Evolutionary conservation across 78 protist species (phyloP), one percentile per base, ranked within the genome.

Genomic region (Emiliania huxleyi): DNA sequence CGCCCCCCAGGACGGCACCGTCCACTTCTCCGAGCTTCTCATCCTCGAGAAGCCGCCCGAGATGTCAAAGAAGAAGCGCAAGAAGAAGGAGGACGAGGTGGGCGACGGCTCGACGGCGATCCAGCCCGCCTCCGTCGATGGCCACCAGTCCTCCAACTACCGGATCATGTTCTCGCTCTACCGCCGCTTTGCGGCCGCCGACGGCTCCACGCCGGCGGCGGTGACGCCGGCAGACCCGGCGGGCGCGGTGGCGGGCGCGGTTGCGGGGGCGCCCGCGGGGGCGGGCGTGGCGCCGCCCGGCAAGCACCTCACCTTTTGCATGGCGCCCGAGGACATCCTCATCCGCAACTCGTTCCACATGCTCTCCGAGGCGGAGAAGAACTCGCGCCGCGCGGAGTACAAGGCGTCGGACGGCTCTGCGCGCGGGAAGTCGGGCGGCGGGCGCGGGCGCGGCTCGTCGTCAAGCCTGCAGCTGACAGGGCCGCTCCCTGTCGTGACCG

Each of bases 301-400:
- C 29, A 77, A 43, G 55, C 56, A 42, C 56, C 55, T 81, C 26
- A 29, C 89, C 19, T 43, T 81, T 6, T 44, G 52, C 89, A 44
- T 42, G 38, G 89, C 56, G 12, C n/a, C 49, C 4, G 56, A 81
- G 19, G 89, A 81, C 49, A 43, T 44, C 38, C n/a, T 81, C 44
- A 44, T 81, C n/a, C 89, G 89, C 35, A 81, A 81, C 55, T 81
- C 89, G 33, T 81, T 81, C 89, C 89, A 81, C 89, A 81, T 44
- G 56, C 89, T 81, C 40, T 44, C 89, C 12, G 89, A 81, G 42
- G 56, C 23, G 40, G 89, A 81, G 56, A 81, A 81, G 55, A 19
- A 43, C 19, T 4, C 52, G 23, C 48, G 89, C 12, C 89, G 89
- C 89, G 38, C 89, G 5, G 89, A 81, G 55, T 81, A 81, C 89